Evolutionary conservation across 164 flowering plant species (phyloP), one percentile per base, ranked within the genome.

Genomic region (Chimonanthus praecox): DNA sequence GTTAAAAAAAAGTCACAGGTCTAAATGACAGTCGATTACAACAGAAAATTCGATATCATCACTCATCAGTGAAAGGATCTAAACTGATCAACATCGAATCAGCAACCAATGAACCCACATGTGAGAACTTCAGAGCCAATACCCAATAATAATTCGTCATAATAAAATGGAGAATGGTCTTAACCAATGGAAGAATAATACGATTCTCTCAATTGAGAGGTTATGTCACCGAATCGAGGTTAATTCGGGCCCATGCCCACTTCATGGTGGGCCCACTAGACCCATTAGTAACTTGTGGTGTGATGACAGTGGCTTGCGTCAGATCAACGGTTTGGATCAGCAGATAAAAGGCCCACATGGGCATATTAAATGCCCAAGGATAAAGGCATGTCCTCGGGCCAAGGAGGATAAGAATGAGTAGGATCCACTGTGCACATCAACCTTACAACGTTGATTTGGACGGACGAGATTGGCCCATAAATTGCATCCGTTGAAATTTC

Each of bases 371-470:
- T 3, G 4, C 58, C 58, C 1, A 0, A 10, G 58, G 58, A 11
- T 15, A 11, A 51, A 51, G 13, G 9, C 58, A 10, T 51, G 16
- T 51, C 13, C 58, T 51, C 6, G 13, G 3, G 58, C 58, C 33
- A 33, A 15, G 7, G 65, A 5, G 65, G 65, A n/a, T 5, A 5
- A 7, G 0, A 20, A 20, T 20, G 4, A 20, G 20, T 20, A 43
- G 16, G 49, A 65, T 5, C 47, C 5, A 44, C 6, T 49, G 47
- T 47, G 13, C 16, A 47, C 68, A 65, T 44, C 68, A 43, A 65
- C 47, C 68, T 44, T 11, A 47, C 46, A 15, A 49, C 68, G 49
- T 45, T 65, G 68, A 65, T 65, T 65, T 65, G 46, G 49, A 65
- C 49, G 44, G 68, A 65, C 44, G n/a, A 33, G 46, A 65, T 6